Evolutionary conservation across 2,329 filamentous ascomycete genomes (phyloP).

Genomic region (Blastomyces percursus): DNA sequence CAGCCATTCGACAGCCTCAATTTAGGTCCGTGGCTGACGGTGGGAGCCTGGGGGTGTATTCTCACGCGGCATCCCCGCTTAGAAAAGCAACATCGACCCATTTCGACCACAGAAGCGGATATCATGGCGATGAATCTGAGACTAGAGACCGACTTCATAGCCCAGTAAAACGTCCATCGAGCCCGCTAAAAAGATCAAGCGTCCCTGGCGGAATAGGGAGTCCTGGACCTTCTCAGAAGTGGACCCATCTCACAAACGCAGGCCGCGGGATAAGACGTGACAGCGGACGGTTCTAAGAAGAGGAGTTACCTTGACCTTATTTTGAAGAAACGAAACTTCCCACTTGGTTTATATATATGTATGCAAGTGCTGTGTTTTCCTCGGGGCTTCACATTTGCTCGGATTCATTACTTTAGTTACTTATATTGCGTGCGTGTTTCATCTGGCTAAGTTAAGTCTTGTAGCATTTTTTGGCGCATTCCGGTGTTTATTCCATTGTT

Average conservation of each 20-base stretch:
- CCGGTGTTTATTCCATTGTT: background rate
- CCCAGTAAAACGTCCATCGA: constrained; percentile 30
- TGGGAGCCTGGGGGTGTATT: constrained; percentile 69
- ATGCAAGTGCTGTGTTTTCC: background rate
- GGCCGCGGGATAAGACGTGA: constrained; percentile 18
- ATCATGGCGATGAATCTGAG: constrained; percentile 27
- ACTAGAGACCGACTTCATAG: constrained; percentile 28
- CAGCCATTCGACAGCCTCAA: constrained; percentile 45
- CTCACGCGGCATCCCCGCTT: constrained; percentile 69
- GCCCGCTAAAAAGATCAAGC: constrained; percentile 35
- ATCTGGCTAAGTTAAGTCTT: background rate
- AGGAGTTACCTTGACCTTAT: background rate
- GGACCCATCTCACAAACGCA: constrained; percentile 9
- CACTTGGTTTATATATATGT: background rate
- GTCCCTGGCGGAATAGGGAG: constrained; percentile 28
- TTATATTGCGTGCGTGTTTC: background rate
- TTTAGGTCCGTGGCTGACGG: constrained; percentile 48
- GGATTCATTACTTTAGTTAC: background rate
- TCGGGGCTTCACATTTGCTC: background rate
- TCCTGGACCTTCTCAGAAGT: constrained; percentile 24
- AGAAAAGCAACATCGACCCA: constrained; percentile 62
- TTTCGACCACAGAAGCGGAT: constrained; percentile 34
- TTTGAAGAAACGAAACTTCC: background rate
- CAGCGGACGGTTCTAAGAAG: constrained; percentile 20
- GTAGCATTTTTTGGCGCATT: background rate